Percentiles rank a stretch among this genome's conserved stretches.
These are phyloP conservation scores for Podospora fimiseda DNA, from an alignment of 495 filamentous ascomycete species.

Conservation along the genomic window DNA sequence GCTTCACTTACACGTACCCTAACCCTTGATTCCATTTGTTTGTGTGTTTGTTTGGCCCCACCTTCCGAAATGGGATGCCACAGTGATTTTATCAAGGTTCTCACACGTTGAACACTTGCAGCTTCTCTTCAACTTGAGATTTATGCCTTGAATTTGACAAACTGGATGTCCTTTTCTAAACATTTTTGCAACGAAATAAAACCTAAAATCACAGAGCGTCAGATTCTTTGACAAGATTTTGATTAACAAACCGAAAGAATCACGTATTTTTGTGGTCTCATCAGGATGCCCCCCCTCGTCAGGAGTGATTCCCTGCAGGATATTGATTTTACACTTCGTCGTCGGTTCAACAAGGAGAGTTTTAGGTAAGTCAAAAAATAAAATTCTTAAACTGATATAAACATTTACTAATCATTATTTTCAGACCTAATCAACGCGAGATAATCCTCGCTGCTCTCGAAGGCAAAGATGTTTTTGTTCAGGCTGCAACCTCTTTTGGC, in stretches of 20 bases:
- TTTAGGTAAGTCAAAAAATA: conserved; percentile 75
- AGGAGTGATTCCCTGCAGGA: conserved; percentile 52
- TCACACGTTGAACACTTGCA: not conserved
- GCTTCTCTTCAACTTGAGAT: not conserved
- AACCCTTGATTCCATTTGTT: too few species aligned
- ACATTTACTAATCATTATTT: too few species aligned
- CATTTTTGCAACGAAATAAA: too few species aligned
- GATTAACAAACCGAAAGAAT: too few species aligned
- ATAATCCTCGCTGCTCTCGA: conserved; percentile 76
- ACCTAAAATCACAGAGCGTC: too few species aligned
- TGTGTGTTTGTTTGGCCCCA: too few species aligned
- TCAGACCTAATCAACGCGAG: conserved; percentile 76
- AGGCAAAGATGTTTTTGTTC: conserved; percentile 86
- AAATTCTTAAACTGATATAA: too few species aligned
- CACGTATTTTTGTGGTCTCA: too few species aligned
- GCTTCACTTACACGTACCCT: not conserved
- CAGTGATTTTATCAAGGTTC: not conserved
- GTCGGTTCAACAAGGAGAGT: conserved; percentile 68
- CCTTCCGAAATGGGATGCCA: not conserved
- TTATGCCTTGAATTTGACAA: not conserved
- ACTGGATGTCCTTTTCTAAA: too few species aligned
- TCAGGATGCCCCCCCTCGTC: conserved; percentile 33
- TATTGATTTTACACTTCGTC: conserved; percentile 76
- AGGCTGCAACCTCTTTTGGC: conserved; percentile 93
- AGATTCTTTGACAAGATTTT: too few species aligned